These are phyloP conservation scores for Chaetomium olivaceum DNA, from an alignment of 2,329 filamentous ascomycete species.

Conservation along the genomic window DNA sequence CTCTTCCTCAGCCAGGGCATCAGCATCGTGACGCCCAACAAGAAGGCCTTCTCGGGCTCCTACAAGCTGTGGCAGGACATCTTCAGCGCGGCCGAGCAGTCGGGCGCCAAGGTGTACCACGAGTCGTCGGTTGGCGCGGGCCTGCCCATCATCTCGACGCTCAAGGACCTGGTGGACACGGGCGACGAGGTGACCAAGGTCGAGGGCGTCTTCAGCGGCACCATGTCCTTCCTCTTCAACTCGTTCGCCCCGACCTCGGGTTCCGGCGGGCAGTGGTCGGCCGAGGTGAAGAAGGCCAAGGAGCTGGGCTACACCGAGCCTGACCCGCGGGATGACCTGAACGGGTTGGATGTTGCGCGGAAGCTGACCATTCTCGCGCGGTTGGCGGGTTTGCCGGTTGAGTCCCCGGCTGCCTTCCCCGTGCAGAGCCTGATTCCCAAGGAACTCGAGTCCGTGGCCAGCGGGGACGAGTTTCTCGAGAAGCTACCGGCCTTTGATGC, in stretches of 20 bases:
- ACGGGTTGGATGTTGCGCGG: conserved; percentile 86
- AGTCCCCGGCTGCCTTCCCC: conserved; percentile 84
- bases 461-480: conserved; percentile 82
- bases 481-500: conserved; percentile 78
- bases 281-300: conserved; percentile 90
- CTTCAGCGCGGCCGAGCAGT: conserved; percentile 68
- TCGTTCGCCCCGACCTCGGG: conserved; percentile 83
- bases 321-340: conserved; percentile 82
- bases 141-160: conserved; percentile 86
- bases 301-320: conserved; percentile 90
- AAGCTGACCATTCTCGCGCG: conserved; percentile 95
- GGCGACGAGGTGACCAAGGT: conserved; percentile 90
- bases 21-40: conserved; percentile 94
- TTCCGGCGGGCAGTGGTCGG: conserved; percentile 79
- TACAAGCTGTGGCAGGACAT: conserved; percentile 85
- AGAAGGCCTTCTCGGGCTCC: conserved; percentile 90
- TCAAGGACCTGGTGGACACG: conserved; percentile 92
- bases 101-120: conserved; percentile 85
- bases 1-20: conserved; percentile 77
- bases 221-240: conserved; percentile 98
- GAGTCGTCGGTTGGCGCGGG: conserved; percentile 94
- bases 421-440: conserved; percentile 91
- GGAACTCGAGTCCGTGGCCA: conserved; percentile 74
- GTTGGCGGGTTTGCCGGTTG: conserved; percentile 76
- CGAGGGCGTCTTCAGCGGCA: conserved; percentile 96